Evolutionary conservation across 257 asterid genomes (phyloP), one percentile per base, ranked within the genome.

Genomic region (Handroanthus guayacan): DNA sequence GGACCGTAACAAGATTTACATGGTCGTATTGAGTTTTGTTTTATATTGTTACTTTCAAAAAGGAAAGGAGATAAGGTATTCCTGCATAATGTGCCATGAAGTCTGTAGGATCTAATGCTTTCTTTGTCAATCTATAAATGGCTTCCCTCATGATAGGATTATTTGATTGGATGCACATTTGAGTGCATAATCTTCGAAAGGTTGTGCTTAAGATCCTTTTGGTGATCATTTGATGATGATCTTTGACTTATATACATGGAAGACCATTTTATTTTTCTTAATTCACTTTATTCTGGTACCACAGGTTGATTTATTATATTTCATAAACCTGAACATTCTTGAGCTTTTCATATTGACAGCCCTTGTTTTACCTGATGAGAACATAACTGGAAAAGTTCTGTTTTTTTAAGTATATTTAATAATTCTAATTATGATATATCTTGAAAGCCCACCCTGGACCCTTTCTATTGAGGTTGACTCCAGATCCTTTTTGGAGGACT

Each of bases 71-170:
- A 65, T 65, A 54, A 55, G 78, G 47, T 63, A 9, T 20, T 4
- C 36, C 44, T 66, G 75, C 66, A 6, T 79, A 41, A 50, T 73
- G 58, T 65, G 47, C 65, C 74, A 57, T 65, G 12, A 1, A 44
- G 6, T 63, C 5, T 51, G 51, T 43, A 57, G 58, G 70, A 72
- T 47, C 44, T 66, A 78, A 72, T 78, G 78, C 68, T 25, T 72
- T 67, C 56, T 44, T 47, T 62, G 57, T 74, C 76, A 17, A 70
- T 36, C 75, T 74, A 60, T 67, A 55, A 67, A 38, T 55, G 20
- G 71, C 72, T 57, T 34, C 56, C 56, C 70, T 6, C 69, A 38
- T 25, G 74, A 16, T 56, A 36, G 25, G 34, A 18, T 47, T 45
- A 62, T 68, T 52, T 71, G 66, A 52, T 54, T 45, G 52, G 55